A percentile compares a stretch with the other conserved stretches of the same genome.
Conservation (phyloP, 352 stramenopile genomes). For the Pythium aquatile region DNA sequence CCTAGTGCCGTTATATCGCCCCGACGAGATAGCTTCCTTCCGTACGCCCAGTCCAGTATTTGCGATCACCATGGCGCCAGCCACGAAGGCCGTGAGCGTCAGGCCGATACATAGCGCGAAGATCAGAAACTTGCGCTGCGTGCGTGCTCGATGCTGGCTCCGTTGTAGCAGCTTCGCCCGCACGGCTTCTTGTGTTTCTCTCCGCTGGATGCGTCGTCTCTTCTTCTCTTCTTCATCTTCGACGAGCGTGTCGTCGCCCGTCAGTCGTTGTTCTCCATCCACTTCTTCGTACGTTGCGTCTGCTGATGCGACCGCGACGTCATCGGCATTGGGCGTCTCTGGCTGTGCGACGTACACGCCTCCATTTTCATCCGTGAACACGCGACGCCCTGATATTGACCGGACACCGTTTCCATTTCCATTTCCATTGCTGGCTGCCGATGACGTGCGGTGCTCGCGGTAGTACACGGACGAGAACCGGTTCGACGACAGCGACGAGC, state of each 20-base stretch:
- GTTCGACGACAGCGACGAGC: slow-evolving; percentile 69
- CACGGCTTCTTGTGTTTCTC: slow-evolving; percentile 59
- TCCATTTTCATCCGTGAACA: slow-evolving; percentile 22
- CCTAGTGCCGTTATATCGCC: background rate
- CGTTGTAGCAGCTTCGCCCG: slow-evolving; percentile 54
- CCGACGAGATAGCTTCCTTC: slow-evolving; percentile 4
- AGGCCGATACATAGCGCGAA: slow-evolving; percentile 58
- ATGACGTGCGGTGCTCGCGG: slow-evolving; percentile 10
- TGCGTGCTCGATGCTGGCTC: slow-evolving; percentile 47
- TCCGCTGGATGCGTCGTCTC: slow-evolving; percentile 43
- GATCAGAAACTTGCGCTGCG: slow-evolving; percentile 56
- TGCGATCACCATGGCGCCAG: slow-evolving; percentile 57
- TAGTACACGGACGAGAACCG: slow-evolving; percentile 39
- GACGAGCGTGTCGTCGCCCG: slow-evolving; percentile 19
- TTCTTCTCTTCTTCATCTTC: slow-evolving; percentile 48
- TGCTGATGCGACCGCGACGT: background rate
- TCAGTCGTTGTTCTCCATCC: slow-evolving; percentile 8
- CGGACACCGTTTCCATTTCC: slow-evolving; percentile 4
- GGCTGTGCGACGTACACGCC: slow-evolving; percentile 24
- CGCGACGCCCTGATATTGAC: slow-evolving; percentile 17
- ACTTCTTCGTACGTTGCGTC: background rate
- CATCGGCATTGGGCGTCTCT: slow-evolving; percentile 19
- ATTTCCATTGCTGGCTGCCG: background rate
- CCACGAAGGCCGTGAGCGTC: slow-evolving; percentile 60
- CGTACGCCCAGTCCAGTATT: slow-evolving; percentile 37